Conservation (phyloP, 2,329 filamentous ascomycete genomes). For the Aspergillus aculeatinus region DNA sequence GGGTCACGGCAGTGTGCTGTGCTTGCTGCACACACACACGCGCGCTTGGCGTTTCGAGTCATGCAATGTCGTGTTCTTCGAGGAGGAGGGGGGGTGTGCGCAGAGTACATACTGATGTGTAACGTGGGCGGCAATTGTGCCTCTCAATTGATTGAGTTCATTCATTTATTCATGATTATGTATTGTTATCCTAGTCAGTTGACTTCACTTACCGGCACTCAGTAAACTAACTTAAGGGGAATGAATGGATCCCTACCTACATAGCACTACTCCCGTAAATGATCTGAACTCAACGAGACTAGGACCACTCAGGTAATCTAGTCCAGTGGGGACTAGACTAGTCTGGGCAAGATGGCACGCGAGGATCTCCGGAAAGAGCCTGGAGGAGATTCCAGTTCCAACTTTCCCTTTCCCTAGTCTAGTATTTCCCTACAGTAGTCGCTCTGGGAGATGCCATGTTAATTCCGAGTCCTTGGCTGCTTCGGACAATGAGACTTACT, state of each 20-base stretch:
- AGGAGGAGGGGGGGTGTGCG: neutral
- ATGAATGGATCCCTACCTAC: too few species aligned
- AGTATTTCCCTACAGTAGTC: too few species aligned
- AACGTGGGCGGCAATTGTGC: neutral
- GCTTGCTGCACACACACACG: too few species aligned
- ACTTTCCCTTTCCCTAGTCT: neutral
- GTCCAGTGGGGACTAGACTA: neutral
- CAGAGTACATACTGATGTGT: neutral
- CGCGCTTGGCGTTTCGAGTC: too few species aligned
- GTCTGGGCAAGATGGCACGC: slow-evolving; percentile 21
- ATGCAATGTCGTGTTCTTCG: neutral
- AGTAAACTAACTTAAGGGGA: neutral
- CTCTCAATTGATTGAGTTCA: neutral
- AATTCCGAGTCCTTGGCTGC: too few species aligned
- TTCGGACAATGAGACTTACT: too few species aligned
- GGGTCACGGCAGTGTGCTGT: too few species aligned
- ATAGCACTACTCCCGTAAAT: too few species aligned
- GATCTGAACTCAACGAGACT: too few species aligned
- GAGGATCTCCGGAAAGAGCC: slow-evolving; percentile 4
- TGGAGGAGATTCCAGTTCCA: neutral
- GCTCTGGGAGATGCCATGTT: too few species aligned
- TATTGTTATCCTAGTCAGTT: neutral
- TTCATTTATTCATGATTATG: neutral
- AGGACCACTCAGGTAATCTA: too few species aligned
- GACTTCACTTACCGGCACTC: neutral